phyloP scores from a whole-genome alignment of 2,329 filamentous ascomycete species.

The Fusarium oxysporum region DNA sequence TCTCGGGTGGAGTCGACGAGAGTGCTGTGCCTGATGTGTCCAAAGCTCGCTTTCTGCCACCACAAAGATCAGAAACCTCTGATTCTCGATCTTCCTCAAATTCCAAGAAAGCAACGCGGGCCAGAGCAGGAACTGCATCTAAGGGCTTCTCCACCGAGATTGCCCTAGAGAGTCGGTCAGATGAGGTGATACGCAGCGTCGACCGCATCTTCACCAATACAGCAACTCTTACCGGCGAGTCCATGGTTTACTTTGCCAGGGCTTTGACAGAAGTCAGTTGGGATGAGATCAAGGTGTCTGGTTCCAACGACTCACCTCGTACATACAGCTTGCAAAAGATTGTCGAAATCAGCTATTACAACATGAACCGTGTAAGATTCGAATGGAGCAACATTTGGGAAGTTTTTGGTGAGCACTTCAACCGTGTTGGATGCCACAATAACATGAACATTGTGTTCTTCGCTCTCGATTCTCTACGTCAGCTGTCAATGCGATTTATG shows the following conservation, averaged over 20 bases:
- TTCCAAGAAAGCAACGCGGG: slow-evolving; percentile 60
- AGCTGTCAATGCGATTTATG: slow-evolving; percentile 98
- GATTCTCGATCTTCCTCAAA: slow-evolving; percentile 77
- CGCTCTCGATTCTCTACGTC: slow-evolving; percentile 91
- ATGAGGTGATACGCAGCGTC: slow-evolving; percentile 91
- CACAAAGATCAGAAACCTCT: slow-evolving; percentile 63
- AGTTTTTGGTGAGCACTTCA: slow-evolving; percentile 98
- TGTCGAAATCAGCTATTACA: slow-evolving; percentile 99
- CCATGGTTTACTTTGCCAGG: slow-evolving; percentile 94
- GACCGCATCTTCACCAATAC: slow-evolving; percentile 98
- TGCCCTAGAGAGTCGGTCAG: slow-evolving; percentile 90
- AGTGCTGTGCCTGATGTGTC: slow-evolving; percentile 92
- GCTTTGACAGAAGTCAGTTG: slow-evolving; percentile 96
- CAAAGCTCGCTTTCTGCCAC: slow-evolving; percentile 77
- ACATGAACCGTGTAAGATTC: slow-evolving; percentile 98
- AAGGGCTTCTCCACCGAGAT: slow-evolving; percentile 81
- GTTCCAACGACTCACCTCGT: slow-evolving; percentile 92
- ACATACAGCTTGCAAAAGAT: slow-evolving; percentile 98
- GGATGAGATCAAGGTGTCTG: slow-evolving; percentile 98
- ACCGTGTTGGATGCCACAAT: slow-evolving; percentile 93
- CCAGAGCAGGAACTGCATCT: slow-evolving; percentile 68
- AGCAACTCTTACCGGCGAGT: slow-evolving; percentile 90
- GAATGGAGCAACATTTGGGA: slow-evolving; percentile 99
- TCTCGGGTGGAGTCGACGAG: slow-evolving; percentile 94
- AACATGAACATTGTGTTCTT: slow-evolving; percentile 99